Evolutionary conservation across 768 basidiomycete species (phyloP), one percentile per base, ranked within the genome.

Genomic region (Auriscalpium vulgare): DNA sequence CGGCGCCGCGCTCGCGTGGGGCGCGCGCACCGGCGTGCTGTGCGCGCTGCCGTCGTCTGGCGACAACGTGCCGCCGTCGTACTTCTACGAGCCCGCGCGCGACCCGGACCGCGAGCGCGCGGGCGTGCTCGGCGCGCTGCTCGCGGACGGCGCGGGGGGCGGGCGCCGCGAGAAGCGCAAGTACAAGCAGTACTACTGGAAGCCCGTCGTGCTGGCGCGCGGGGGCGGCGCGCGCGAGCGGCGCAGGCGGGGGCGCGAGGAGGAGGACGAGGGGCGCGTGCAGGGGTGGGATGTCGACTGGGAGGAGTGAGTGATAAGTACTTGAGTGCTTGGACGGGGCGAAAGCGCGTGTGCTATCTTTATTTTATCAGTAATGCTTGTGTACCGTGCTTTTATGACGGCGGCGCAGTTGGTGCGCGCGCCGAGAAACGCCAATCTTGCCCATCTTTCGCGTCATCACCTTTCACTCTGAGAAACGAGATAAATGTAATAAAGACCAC

Each of bases 111-210:
- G 37, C 10, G 61, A 62, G 44, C 61, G 61, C 17, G 55, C 52
- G 14, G 59, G 51, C 13, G 50, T 60, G 35, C 36, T 62, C 11
- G 37, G 47, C 10, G 51, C 54, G 13, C 45, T 60, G 35, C 53
- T 55, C 47, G 86, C 86, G 1, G 80, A 85, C 13, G 78, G 83
- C 19, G 29, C 29, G 29, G 29, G 29, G 0, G 85, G 76, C 54
- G 91, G 89, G 70, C 72, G 88, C 53, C 83, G 72, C 48, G 86
- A 82, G 69, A 91, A 87, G 67, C 89, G 85, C 77, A 85, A 88
- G 71, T 87, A 85, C 59, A 91, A 91, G 68, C 85, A 88, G 67
- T 91, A 91, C 71, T 91, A 91, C 70, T 91, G 83, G 72, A 76
- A 77, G 34, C 88, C 88, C 9, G 69, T 91, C 21, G 50, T 57